Percentiles rank a stretch among this genome's conserved stretches.
These are phyloP conservation scores for Russula olivacea DNA, from an alignment of 768 basidiomycete genomes.

Conservation along the genomic window DNA sequence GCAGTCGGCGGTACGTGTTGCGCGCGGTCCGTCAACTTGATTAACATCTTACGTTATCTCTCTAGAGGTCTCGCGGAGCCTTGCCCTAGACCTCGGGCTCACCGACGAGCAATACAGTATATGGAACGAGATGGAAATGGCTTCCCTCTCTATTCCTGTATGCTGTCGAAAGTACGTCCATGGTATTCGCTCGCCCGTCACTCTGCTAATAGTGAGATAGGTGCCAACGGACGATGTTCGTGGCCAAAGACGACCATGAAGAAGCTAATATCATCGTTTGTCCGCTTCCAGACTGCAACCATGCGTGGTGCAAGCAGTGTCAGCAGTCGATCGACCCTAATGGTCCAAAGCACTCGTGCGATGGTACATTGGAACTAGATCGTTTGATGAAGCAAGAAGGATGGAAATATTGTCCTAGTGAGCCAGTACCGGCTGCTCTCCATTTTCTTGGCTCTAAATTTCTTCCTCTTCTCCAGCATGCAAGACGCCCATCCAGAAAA, in stretches of 20 bases:
- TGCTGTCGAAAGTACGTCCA: conserved; percentile 45
- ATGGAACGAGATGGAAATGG: conserved; percentile 45
- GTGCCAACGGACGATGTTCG: conserved; percentile 27
- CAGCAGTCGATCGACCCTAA: conserved; percentile 27
- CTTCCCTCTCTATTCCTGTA: conserved; percentile 38
- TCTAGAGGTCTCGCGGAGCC: conserved; percentile 36
- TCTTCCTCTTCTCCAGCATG: background rate
- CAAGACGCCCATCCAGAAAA: too few relatives aligned
- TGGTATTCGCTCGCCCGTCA: background rate
- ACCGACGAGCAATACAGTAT: conserved; percentile 37
- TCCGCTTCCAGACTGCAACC: conserved; percentile 30
- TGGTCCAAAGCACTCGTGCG: conserved; percentile 30
- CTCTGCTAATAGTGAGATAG: conserved; percentile 8
- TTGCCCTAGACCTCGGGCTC: conserved; percentile 44
- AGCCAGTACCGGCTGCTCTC: background rate
- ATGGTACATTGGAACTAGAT: conserved; percentile 32
- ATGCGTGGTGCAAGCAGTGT: conserved; percentile 35
- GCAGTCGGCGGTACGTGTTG: conserved; percentile 35
- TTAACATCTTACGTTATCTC: background rate
- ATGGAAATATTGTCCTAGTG: conserved; percentile 35
- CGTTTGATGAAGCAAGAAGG: conserved; percentile 30
- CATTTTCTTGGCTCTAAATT: background rate
- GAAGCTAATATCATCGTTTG: conserved; percentile 27
- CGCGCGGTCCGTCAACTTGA: background rate
- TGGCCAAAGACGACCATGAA: conserved; percentile 30